Percentiles rank a stretch among this genome's conserved stretches.
Conservation (phyloP, 257 asterid species). For the Jasminum sambac region DNA sequence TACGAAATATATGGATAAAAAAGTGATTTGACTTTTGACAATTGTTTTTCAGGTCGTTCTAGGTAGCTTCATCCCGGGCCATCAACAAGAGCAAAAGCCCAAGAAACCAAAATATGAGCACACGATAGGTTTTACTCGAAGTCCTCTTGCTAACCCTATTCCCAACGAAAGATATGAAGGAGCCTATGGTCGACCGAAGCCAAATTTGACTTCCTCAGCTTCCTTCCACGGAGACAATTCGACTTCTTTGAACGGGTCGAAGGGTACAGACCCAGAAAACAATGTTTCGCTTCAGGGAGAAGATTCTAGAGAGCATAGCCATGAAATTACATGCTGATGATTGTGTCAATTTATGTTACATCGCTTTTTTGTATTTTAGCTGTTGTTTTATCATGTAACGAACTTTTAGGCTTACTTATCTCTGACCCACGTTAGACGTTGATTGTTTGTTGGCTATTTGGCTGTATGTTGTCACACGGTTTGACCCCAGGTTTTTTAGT, state of each 20-base stretch:
- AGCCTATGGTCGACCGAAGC: constrained; percentile 40
- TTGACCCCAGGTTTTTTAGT: constrained; percentile 21
- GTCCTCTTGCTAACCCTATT: constrained; percentile 44
- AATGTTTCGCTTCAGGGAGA: constrained; percentile 42
- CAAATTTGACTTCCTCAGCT: constrained; percentile 41
- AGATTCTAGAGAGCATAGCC: constrained; percentile 58
- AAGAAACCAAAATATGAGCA: constrained; percentile 67
- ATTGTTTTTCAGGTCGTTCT: constrained; percentile 61
- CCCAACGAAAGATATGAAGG: constrained; percentile 44
- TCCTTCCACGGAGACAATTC: constrained; percentile 53
- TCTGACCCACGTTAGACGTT: constrained; percentile 28
- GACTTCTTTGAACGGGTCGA: constrained; percentile 43
- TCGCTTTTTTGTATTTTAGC: constrained; percentile 32
- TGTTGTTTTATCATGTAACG: constrained; percentile 30
- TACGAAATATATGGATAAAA: too few relatives aligned
- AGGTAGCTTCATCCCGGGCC: constrained; percentile 67
- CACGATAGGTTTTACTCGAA: constrained; percentile 41
- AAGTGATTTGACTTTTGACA: neutral
- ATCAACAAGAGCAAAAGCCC: constrained; percentile 44
- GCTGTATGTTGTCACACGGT: constrained; percentile 33
- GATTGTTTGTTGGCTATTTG: too few relatives aligned
- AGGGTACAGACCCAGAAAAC: constrained; percentile 40
- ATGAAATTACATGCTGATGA: constrained; percentile 63
- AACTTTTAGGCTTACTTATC: constrained; percentile 39
- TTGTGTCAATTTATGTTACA: constrained; percentile 10